phyloP scores from a whole-genome alignment of 495 filamentous ascomycete species.

The Halenospora varia region DNA sequence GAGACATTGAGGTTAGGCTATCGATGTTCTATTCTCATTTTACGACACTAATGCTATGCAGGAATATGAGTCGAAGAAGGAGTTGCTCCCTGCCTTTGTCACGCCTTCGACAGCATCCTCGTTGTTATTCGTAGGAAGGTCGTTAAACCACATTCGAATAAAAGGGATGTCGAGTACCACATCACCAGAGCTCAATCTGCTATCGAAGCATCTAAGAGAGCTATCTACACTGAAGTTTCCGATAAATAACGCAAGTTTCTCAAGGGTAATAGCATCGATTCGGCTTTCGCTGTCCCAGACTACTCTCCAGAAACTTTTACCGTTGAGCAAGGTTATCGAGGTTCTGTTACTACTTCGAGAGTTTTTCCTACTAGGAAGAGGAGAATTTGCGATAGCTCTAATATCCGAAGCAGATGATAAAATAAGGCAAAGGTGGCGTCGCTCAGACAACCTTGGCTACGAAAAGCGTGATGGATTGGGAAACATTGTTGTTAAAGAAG shows the following conservation, averaged over 20 bases:
- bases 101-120: slow-evolving; percentile 69
- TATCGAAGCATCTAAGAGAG: slow-evolving; percentile 67
- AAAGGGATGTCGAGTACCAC: slow-evolving; percentile 35
- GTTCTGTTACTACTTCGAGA: slow-evolving; percentile 73
- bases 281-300: slow-evolving; percentile 77
- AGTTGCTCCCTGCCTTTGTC: slow-evolving; percentile 74
- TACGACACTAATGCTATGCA: slow-evolving; percentile 17
- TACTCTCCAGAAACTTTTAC: slow-evolving; percentile 74
- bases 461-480: slow-evolving; percentile 45
- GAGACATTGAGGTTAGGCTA: slow-evolving; percentile 26
- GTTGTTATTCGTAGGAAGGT: slow-evolving; percentile 87
- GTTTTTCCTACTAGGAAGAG: slow-evolving; percentile 81
- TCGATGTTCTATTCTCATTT: neutral
- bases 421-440: slow-evolving; percentile 54
- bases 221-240: slow-evolving; percentile 71
- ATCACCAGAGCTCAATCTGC: slow-evolving; percentile 56
- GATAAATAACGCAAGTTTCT: slow-evolving; percentile 63
- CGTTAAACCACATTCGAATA: slow-evolving; percentile 72
- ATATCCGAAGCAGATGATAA: slow-evolving; percentile 79
- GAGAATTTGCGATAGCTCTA: slow-evolving; percentile 85
- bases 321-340: slow-evolving; percentile 69
- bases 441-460: slow-evolving; percentile 47
- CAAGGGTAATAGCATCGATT: slow-evolving; percentile 68
- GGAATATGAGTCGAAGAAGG: slow-evolving; percentile 50
- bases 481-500: slow-evolving; percentile 73